Conservation (phyloP, 768 basidiomycete species). For the Lactarius quietus region DNA sequence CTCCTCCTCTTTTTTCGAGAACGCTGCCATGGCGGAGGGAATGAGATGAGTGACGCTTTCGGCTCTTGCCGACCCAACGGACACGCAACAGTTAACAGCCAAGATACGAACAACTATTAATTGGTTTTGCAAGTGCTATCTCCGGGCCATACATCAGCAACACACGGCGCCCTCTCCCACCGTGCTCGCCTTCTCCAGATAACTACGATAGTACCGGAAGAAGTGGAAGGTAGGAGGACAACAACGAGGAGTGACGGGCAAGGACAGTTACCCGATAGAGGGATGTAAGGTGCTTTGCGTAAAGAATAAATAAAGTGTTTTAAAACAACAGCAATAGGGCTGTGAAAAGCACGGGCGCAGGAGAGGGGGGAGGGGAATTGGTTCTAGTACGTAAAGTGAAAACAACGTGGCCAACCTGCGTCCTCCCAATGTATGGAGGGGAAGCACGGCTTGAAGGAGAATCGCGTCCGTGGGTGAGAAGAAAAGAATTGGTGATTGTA, state of each 20-base stretch:
- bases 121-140: slow-evolving; percentile 8
- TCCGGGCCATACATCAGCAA: slow-evolving; percentile 29
- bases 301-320: slow-evolving; percentile 20
- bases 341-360: slow-evolving; percentile 32
- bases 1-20: slow-evolving; percentile 97
- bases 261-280: slow-evolving; percentile 21
- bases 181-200: slow-evolving; percentile 53
- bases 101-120: not conserved
- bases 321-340: slow-evolving; percentile 22
- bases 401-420: slow-evolving; percentile 17
- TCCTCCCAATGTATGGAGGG: slow-evolving; percentile 14
- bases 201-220: slow-evolving; percentile 32
- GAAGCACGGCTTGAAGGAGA: slow-evolving; percentile 49
- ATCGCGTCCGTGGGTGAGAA: slow-evolving; percentile 68
- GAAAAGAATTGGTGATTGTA: slow-evolving; percentile 39
- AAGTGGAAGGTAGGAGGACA: slow-evolving; percentile 69
- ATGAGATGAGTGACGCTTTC: not conserved
- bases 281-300: slow-evolving; percentile 21
- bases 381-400: slow-evolving; percentile 19
- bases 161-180: slow-evolving; percentile 71
- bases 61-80: slow-evolving; percentile 13
- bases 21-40: slow-evolving; percentile 56
- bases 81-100: not conserved
- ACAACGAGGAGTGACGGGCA: slow-evolving; percentile 39
- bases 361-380: slow-evolving; percentile 22